Evolutionary conservation across 2,329 filamentous ascomycete species (phyloP), one percentile per base, ranked within the genome.

Genomic region (Sclerotinia subarctica): DNA sequence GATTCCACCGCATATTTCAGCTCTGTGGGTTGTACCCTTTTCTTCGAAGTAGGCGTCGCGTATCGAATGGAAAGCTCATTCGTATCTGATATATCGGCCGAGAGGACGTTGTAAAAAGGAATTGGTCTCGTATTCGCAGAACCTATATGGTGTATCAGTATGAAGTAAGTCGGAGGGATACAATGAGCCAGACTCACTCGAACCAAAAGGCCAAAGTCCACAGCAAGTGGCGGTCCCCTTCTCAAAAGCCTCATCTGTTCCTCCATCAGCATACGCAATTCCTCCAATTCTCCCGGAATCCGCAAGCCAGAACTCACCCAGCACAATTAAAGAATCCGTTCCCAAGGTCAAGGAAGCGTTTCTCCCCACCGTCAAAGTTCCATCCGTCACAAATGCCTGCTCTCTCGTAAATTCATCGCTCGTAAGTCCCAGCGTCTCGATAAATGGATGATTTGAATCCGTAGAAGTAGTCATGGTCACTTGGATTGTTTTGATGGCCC

Each of bases 91-190:
- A 90, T 77, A 72, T 92, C 88, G 51, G 90, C 92, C 89, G 92
- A 96, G 60, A 97, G 87, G 70, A 97, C 81, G 77, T 96, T 91
- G 81, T 92, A 94, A 70, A 93, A 89, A 2, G 91, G 88, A 42
- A 97, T 90, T 7, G 85, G 82, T 82, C 75, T 72, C 26, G 76
- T 78, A 64, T 76, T 76, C 26, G 73, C 72, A 26, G 75, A 74
- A 51, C 71, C 75, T 77, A 35, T 15, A 19, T 24, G 15, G n/a
- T 5, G 32, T 26, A 26, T 58, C 66, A 70, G 66, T 58, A 44
- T 38, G 24, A 32, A 51, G 66, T 65, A 66, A 58, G 46, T 51
- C 10, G 26, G 32, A n/a, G 15, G 44, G 32, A n/a, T 24, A 58
- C 69, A 21, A 8, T 60, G 44, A 67, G 64, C 19, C 17, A 26